phyloP scores from a whole-genome alignment of 2,329 filamentous ascomycete genomes.

The Thielaviopsis ethacetica region DNA sequence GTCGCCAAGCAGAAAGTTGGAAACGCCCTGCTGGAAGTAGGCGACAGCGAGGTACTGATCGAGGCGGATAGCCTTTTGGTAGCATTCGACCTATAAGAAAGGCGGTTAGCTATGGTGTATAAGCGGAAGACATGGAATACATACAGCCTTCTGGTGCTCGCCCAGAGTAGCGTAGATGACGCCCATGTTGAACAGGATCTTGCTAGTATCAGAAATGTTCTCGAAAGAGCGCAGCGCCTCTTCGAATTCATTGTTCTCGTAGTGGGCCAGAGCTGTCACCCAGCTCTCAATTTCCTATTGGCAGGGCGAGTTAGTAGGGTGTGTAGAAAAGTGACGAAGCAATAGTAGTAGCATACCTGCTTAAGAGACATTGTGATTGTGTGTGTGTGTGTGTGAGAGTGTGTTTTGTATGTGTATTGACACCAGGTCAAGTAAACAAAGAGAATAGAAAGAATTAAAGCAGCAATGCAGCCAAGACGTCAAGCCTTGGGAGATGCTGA shows the following conservation, averaged over 20 bases:
- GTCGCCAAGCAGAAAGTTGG: conserved; percentile 91
- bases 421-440: conserved; percentile 6
- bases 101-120: background rate
- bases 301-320: background rate
- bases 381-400: conserved; percentile 12
- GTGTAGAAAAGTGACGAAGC: background rate
- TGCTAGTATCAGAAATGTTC: conserved; percentile 82
- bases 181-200: conserved; percentile 96
- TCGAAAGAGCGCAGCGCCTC: conserved; percentile 72
- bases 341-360: conserved; percentile 29
- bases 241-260: conserved; percentile 97
- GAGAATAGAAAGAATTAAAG: background rate
- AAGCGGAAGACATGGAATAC: conserved; percentile 20
- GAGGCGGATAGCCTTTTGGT: conserved; percentile 75
- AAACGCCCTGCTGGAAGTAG: conserved; percentile 96
- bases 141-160: conserved; percentile 86
- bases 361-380: conserved; percentile 39
- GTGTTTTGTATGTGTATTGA: conserved; percentile 1
- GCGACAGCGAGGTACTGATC: conserved; percentile 95
- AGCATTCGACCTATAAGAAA: conserved; percentile 63
- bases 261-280: conserved; percentile 78
- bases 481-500: background rate
- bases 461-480: conserved; percentile 2
- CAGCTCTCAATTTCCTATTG: conserved; percentile 93
- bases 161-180: conserved; percentile 94